These are phyloP conservation scores for Wickerhamomyces pijperi DNA, from an alignment of 805 yeast genomes.

Conservation along the genomic window DNA sequence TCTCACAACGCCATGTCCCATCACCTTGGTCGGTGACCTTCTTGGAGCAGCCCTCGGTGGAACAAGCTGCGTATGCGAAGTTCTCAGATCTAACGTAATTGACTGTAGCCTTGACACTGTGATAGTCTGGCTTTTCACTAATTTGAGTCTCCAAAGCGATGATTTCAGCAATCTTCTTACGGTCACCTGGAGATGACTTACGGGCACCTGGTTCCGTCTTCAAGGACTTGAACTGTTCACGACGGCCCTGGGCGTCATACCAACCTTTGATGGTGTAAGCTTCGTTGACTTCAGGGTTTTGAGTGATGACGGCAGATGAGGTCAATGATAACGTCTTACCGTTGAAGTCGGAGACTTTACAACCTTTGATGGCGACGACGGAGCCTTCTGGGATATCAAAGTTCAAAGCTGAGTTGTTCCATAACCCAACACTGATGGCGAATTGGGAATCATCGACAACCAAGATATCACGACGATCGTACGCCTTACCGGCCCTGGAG, in stretches of 20 bases:
- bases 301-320: slow-evolving; percentile 60
- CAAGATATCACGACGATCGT: slow-evolving; percentile 80
- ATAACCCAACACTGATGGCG: slow-evolving; percentile 70
- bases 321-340: slow-evolving; percentile 79
- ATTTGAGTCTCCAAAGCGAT: slow-evolving; percentile 59
- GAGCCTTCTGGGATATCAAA: slow-evolving; percentile 66
- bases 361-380: slow-evolving; percentile 87
- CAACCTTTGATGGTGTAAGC: slow-evolving; percentile 87
- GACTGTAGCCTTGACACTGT: slow-evolving; percentile 64
- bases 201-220: slow-evolving; percentile 37
- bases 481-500: slow-evolving; percentile 85
- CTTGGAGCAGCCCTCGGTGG: slow-evolving; percentile 64
- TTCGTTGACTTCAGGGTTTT: slow-evolving; percentile 84
- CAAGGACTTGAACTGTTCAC: slow-evolving; percentile 49
- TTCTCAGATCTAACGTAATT: slow-evolving; percentile 62
- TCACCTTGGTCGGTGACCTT: slow-evolving; percentile 68
- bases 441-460: slow-evolving; percentile 78
- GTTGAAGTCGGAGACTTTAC: slow-evolving; percentile 76
- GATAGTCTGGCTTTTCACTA: slow-evolving; percentile 72
- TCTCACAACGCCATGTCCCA: slow-evolving; percentile 88
- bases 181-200: slow-evolving; percentile 34
- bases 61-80: slow-evolving; percentile 86
- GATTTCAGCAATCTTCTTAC: slow-evolving; percentile 59
- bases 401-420: slow-evolving; percentile 82
- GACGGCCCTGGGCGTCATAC: slow-evolving; percentile 75